phyloP scores from a whole-genome alignment of 768 basidiomycete genomes.

The Tremella yokohamensis region DNA sequence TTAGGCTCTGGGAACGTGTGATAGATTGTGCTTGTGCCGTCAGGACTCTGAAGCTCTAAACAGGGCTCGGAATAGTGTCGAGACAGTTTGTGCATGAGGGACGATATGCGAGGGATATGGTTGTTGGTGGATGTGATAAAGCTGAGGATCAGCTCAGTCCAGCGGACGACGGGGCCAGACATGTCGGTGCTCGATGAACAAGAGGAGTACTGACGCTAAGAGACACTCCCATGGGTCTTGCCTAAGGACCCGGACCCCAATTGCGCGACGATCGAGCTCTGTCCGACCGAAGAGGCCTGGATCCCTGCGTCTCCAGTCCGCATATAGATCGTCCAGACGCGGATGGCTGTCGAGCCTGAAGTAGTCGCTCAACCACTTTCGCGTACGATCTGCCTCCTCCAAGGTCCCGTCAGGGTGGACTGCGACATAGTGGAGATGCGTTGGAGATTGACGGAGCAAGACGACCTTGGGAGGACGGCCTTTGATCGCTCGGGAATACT shows the following conservation, averaged over 20 bases:
- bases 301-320: conserved; percentile 70
- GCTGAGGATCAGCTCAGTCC: conserved; percentile 53
- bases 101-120: conserved; percentile 88
- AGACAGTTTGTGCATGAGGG: conserved; percentile 83
- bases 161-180: background rate
- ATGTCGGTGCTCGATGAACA: background rate
- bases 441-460: conserved; percentile 43
- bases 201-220: conserved; percentile 65
- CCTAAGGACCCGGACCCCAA: conserved; percentile 76
- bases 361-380: conserved; percentile 65
- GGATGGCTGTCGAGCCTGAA: conserved; percentile 70
- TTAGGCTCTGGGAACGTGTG: conserved; percentile 75
- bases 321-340: conserved; percentile 68
- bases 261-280: conserved; percentile 59
- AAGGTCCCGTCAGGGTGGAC: conserved; percentile 21
- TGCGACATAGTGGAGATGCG: conserved; percentile 39
- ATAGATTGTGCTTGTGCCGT: conserved; percentile 53
- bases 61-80: conserved; percentile 69
- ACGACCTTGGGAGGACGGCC: conserved; percentile 44
- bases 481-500: conserved; percentile 47
- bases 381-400: conserved; percentile 8
- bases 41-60: conserved; percentile 54
- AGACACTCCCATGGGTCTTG: conserved; percentile 97
- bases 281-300: conserved; percentile 64
- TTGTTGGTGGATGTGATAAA: conserved; percentile 99